Percentiles rank a stretch among this genome's conserved stretches.
These are phyloP conservation scores for Kodamaea suecica DNA, from an alignment of 1,139 yeast genomes.

Conservation along the genomic window DNA sequence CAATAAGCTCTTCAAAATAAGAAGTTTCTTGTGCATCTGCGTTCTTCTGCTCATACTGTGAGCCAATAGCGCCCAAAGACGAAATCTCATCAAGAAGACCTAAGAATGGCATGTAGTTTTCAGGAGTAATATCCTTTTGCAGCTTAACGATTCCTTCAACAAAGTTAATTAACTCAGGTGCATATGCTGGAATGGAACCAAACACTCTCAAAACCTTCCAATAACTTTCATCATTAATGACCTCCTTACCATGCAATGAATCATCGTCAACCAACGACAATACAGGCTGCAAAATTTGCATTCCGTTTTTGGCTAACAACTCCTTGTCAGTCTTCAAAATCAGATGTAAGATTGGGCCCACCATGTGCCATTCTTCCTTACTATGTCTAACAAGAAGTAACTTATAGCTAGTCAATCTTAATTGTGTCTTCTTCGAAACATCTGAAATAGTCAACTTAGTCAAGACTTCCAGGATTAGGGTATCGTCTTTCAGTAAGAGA, in stretches of 20 bases:
- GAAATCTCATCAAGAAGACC: slow-evolving; percentile 79
- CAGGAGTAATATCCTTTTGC: slow-evolving; percentile 37
- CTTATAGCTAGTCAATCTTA: slow-evolving; percentile 39
- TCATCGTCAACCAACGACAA: slow-evolving; percentile 50
- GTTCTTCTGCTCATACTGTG: slow-evolving; percentile 60
- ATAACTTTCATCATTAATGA: slow-evolving; percentile 49
- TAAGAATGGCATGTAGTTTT: slow-evolving; percentile 60
- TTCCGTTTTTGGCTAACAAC: slow-evolving; percentile 43
- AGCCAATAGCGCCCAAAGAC: slow-evolving; percentile 77
- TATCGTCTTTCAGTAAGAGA: slow-evolving; percentile 40
- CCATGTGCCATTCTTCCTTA: slow-evolving; percentile 16
- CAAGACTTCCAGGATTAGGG: slow-evolving; percentile 27
- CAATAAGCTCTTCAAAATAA: slow-evolving; percentile 49
- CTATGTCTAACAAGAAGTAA: slow-evolving; percentile 38
- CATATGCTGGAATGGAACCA: slow-evolving; percentile 54
- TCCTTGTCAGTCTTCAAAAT: slow-evolving; percentile 37
- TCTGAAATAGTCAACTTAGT: slow-evolving; percentile 19
- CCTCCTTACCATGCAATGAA: slow-evolving; percentile 40
- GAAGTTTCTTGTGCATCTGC: slow-evolving; percentile 27
- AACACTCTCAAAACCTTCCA: slow-evolving; percentile 63
- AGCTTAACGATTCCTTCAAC: slow-evolving; percentile 42
- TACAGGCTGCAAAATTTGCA: slow-evolving; percentile 52
- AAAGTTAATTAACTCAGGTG: slow-evolving; percentile 49
- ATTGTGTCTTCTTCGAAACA: slow-evolving; percentile 29
- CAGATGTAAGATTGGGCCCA: slow-evolving; percentile 22